Evolutionary conservation across 2,329 filamentous ascomycete species (phyloP), one percentile per base, ranked within the genome.

Genomic region (Coniochaeta sp.): DNA sequence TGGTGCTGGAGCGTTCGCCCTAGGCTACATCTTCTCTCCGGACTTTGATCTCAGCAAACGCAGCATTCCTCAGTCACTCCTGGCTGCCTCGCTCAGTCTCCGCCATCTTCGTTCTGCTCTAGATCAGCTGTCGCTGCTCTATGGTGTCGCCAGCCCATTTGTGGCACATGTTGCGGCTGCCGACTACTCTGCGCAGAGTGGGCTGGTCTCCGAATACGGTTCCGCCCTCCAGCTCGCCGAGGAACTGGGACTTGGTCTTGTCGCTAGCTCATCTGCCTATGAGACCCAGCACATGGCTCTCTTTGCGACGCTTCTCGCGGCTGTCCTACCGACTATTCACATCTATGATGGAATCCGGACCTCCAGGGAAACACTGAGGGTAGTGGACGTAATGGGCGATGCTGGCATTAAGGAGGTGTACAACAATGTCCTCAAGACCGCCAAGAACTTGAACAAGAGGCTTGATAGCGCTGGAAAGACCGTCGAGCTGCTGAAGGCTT

Each of bases 21-120:
- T 99, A 57, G 95, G 95, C 61, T 99, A 99, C 77, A 90, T 98
- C 73, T 99, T 98, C 81, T 97, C 93, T 63, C 91, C 91, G 70
- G 95, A 99, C 76, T 97, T 96, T 70, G 93, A 98, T 73, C 76
- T 96, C 69, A 86, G 84, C 79, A 97, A 95, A 82, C 87, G 93
- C 66, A 87, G 95, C 71, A 87, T 97, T 61, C 93, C 95, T 2
- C 95, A 99, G 81, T 88, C 91, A 17, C 87, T 99, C 64, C 77
- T 99, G 64, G 93, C 92, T 11, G 91, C 92, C 2, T 93, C 92
- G 0, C 87, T 90, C 54, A 93, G 88, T 65, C 79, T 99, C 65
- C 85, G 86, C 62, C 88, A 89, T 71, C 82, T 99, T 70, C 89
- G 92, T 47, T 79, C 87, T n/a, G 84, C 90, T 31, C 81, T 99